phyloP scores from a whole-genome alignment of 1,284 basidiomycete genomes.

The Puccinia triticina region DNA sequence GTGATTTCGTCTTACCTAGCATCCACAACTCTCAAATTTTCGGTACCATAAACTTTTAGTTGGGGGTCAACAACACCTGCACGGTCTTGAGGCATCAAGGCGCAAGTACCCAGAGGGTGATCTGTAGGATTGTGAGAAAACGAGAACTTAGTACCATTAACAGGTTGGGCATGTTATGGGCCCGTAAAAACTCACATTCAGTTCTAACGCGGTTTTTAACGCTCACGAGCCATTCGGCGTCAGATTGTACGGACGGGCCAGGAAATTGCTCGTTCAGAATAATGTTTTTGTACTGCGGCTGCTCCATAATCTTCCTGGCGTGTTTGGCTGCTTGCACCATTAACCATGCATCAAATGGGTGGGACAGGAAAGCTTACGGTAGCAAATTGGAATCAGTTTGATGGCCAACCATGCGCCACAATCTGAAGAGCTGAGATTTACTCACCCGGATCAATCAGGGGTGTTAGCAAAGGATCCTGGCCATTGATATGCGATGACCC shows the following conservation, averaged over 20 bases:
- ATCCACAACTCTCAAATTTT: conserved; percentile 66
- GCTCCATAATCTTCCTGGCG: conserved; percentile 33
- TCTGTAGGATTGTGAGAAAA: conserved; percentile 1
- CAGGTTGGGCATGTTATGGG: neutral
- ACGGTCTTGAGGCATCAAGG: conserved; percentile 62
- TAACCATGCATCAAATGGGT: conserved; percentile 48
- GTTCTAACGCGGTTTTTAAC: conserved; percentile 34
- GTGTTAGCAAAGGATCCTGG: conserved; percentile 2
- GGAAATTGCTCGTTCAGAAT: conserved; percentile 33
- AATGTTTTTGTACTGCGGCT: neutral
- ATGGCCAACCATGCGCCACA: neutral
- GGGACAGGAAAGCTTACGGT: conserved; percentile 17
- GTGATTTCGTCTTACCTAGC: conserved; percentile 26
- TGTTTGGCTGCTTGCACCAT: conserved; percentile 35
- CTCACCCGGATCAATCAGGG: conserved; percentile 45
- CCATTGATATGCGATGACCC: conserved; percentile 36
- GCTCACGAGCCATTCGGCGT: conserved; percentile 25
- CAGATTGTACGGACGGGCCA: conserved; percentile 24
- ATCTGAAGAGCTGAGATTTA: neutral
- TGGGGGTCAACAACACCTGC: conserved; percentile 64
- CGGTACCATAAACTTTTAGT: conserved; percentile 72
- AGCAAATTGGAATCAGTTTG: neutral
- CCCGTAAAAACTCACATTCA: conserved; percentile 24
- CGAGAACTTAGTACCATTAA: neutral
- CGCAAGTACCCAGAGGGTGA: conserved; percentile 61